Evolutionary conservation across 176 grass and related monocot species (phyloP).

Genomic region (Zea luxurians): DNA sequence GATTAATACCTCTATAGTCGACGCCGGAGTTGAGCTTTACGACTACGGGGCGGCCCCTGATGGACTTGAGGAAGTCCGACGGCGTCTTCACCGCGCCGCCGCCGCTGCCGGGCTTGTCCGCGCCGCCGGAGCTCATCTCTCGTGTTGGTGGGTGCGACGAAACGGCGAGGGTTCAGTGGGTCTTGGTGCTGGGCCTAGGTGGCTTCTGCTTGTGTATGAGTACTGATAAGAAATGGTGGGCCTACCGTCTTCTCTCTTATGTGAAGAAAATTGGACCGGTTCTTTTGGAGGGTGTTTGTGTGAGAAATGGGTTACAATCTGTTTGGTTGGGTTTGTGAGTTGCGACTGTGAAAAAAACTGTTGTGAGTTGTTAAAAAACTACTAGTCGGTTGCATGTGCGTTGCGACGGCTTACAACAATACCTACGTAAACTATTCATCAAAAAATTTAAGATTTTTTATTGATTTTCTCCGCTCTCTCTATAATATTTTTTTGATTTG

Average conservation of each 20-base stretch:
- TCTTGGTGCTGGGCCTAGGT: conserved; percentile 1
- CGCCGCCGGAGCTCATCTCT: conserved; percentile 67
- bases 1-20: conserved; percentile 78
- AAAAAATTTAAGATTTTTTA: too few species aligned
- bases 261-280: too few species aligned
- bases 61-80: conserved; percentile 96
- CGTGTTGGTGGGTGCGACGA: conserved; percentile 2
- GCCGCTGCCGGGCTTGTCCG: conserved; percentile 49
- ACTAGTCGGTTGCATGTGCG: too few species aligned
- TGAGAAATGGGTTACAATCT: too few species aligned
- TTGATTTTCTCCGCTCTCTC: too few species aligned
- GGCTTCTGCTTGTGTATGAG: not conserved
- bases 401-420: too few species aligned
- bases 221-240: not conserved
- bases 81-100: conserved; percentile 76
- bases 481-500: too few species aligned
- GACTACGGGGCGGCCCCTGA: conserved; percentile 86
- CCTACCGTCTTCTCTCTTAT: not conserved
- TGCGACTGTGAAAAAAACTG: too few species aligned
- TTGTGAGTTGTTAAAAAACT: too few species aligned
- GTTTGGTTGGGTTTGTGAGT: too few species aligned
- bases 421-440: too few species aligned
- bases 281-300: too few species aligned
- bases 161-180: not conserved
- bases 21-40: conserved; percentile 97